A percentile compares a stretch with the other conserved stretches of the same genome.
phyloP scores from a whole-genome alignment of 2,329 filamentous ascomycete species.

The Aspergillus japonicus region DNA sequence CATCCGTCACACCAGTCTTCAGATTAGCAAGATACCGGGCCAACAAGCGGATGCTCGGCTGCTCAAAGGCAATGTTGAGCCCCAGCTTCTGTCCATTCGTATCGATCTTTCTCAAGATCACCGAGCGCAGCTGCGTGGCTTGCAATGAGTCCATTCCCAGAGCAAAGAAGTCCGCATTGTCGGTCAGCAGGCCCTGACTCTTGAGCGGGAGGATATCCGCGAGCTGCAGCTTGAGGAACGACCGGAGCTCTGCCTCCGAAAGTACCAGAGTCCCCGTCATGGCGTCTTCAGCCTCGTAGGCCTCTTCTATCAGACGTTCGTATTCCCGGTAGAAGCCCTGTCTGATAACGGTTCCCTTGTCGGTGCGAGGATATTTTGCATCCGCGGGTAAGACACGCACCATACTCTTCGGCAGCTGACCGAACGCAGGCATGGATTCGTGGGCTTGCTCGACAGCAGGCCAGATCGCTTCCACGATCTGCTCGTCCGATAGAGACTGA shows the following conservation, averaged over 20 bases:
- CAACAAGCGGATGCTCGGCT: conserved; percentile 50
- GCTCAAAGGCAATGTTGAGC: conserved; percentile 61
- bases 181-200: conserved; percentile 19
- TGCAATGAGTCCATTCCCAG: conserved; percentile 60
- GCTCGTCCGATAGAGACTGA: conserved; percentile 41
- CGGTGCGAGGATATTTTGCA: conserved; percentile 51
- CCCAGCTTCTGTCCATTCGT: conserved; percentile 50
- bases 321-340: conserved; percentile 52
- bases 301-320: conserved; percentile 45
- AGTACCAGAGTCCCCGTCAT: conserved; percentile 24
- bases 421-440: conserved; percentile 51
- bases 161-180: conserved; percentile 58
- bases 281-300: conserved; percentile 37
- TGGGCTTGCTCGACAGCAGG: conserved; percentile 55
- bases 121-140: conserved; percentile 54
- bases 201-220: conserved; percentile 24
- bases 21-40: conserved; percentile 47
- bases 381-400: conserved; percentile 50
- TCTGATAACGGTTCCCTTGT: conserved; percentile 58
- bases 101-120: conserved; percentile 52
- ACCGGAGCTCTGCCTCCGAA: conserved; percentile 30
- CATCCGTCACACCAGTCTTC: conserved; percentile 32
- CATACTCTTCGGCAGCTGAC: conserved; percentile 54
- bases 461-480: conserved; percentile 52
- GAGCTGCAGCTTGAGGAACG: conserved; percentile 36